Base-by-base conservation (phyloP, 805 yeast species). In the Candida stauntonica region DNA sequence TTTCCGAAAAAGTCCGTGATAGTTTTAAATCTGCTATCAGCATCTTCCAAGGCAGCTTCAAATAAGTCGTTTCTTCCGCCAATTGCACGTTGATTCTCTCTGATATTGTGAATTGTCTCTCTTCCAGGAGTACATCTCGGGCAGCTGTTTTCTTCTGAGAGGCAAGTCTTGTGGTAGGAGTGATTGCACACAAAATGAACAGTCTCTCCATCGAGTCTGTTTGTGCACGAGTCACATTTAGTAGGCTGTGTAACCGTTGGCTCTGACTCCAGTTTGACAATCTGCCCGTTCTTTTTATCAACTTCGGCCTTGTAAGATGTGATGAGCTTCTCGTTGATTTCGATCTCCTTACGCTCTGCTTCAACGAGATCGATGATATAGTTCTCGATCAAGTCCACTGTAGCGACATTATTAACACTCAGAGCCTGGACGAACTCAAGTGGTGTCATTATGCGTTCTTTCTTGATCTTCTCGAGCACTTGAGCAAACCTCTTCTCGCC, bases 181-280 rank as follows among this genome's bases (percentile, higher is more conserved):
- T 93, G 99, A 21, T 72, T 71, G 63, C 99, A 93, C 46, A 78
- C 75, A 65, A 91, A 93, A 51, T 86, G 94, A 1, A 85, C 75
- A 3, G 81, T 72, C 0, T 98, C 97, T 29, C 80, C 68, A 42
- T 86, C 94, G 16, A 91, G 62, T 11, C 74, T 70, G 34, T 45
- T 51, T 5, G 52, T 42, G 19, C 59, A 55, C 1, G 53, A 44
- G 14, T 49, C 48, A 41, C 59, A 55, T 9, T 37, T 46, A 0
- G 45, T 44, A 3, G 51, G 48, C 29, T 72, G 48, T 61, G 70
- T 7, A 73, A 79, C 48, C 64, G 64, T 41, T 38, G 63, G 54
- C 2, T 44, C 46, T 3, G 47, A 41, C 56, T 38, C 55, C 34
- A 85, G 56, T 19, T 71, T 74, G 1, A 72, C 62, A n/a, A 89